A percentile compares a stretch with the other conserved stretches of the same genome.
phyloP scores from a whole-genome alignment of 352 stramenopile genomes.

The Pythium dissimile region DNA sequence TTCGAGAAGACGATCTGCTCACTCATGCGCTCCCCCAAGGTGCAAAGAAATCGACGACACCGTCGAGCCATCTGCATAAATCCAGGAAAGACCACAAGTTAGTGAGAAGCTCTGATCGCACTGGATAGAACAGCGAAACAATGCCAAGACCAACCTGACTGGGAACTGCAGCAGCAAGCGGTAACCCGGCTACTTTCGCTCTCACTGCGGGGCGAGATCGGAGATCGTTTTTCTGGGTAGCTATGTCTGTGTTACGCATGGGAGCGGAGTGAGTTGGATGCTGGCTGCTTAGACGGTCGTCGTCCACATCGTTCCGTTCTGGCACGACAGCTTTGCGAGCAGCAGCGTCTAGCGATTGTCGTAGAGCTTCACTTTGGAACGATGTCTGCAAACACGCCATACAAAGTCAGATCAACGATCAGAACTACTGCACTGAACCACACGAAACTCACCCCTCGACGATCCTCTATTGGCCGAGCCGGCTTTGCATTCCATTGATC shows the following conservation, averaged over 20 bases:
- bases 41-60: constrained; percentile 68
- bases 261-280: not conserved
- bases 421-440: not conserved
- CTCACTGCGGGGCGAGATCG: not conserved
- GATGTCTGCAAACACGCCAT: not conserved
- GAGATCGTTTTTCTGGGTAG: not conserved
- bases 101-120: too few relatives aligned
- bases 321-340: not conserved
- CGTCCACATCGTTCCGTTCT: not conserved
- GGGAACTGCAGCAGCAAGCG: constrained; percentile 13
- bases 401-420: not conserved
- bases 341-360: not conserved
- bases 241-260: not conserved
- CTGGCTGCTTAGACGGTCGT: too few relatives aligned
- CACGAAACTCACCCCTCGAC: not conserved
- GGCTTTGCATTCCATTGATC: not conserved
- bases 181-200: not conserved
- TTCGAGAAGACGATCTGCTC: constrained; percentile 81
- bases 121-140: too few relatives aligned
- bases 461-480: not conserved
- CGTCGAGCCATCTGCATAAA: constrained; percentile 42
- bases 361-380: not conserved
- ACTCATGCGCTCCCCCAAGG: constrained; percentile 63
- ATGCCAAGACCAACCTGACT: constrained; percentile 6
- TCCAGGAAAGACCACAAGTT: too few relatives aligned